Percentiles rank a stretch among this genome's conserved stretches.
Conservation (phyloP, 2,329 filamentous ascomycete genomes). For the Microsporum audouinii region DNA sequence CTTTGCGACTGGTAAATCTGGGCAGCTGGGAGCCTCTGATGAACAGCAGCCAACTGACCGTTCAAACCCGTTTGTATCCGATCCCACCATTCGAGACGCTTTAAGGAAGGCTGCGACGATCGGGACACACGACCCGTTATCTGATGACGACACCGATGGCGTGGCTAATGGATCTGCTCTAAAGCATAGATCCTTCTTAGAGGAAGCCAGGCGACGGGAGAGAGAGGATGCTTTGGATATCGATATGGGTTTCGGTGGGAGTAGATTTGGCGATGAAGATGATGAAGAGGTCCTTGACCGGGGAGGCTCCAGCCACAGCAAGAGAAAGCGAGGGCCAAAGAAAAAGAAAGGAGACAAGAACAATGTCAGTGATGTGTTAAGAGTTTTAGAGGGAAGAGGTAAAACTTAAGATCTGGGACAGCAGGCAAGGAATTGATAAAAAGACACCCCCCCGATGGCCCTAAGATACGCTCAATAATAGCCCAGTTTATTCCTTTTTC, state of each 20-base stretch:
- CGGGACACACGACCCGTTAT: slow-evolving; percentile 36
- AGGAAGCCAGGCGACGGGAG: slow-evolving; percentile 44
- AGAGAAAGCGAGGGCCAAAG: slow-evolving; percentile 45
- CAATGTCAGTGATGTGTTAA: slow-evolving; percentile 67
- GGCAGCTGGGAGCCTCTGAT: slow-evolving; percentile 28
- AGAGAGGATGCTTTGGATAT: slow-evolving; percentile 81
- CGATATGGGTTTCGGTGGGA: slow-evolving; percentile 88
- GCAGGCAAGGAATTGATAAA: slow-evolving; percentile 3
- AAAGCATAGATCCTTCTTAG: slow-evolving; percentile 62
- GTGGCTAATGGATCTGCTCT: slow-evolving; percentile 53
- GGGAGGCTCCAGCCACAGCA: slow-evolving; percentile 27
- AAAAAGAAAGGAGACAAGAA: slow-evolving; percentile 47
- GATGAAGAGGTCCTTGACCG: slow-evolving; percentile 60
- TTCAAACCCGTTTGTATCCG: slow-evolving; percentile 44
- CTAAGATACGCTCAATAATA: too few species aligned
- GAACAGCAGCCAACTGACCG: slow-evolving; percentile 26
- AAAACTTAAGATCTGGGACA: slow-evolving; percentile 20
- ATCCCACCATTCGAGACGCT: slow-evolving; percentile 70
- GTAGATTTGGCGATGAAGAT: slow-evolving; percentile 75
- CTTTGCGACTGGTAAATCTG: slow-evolving; percentile 26
- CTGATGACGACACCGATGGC: slow-evolving; percentile 36
- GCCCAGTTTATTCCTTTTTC: too few species aligned
- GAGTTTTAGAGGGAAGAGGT: slow-evolving; percentile 58
- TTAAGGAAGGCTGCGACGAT: slow-evolving; percentile 72
- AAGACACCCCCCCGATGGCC: too few species aligned